A percentile compares a stretch with the other conserved stretches of the same genome.
These are phyloP conservation scores for Kodamaea kaohsiungensis DNA, from an alignment of 805 yeast genomes.

Conservation along the genomic window DNA sequence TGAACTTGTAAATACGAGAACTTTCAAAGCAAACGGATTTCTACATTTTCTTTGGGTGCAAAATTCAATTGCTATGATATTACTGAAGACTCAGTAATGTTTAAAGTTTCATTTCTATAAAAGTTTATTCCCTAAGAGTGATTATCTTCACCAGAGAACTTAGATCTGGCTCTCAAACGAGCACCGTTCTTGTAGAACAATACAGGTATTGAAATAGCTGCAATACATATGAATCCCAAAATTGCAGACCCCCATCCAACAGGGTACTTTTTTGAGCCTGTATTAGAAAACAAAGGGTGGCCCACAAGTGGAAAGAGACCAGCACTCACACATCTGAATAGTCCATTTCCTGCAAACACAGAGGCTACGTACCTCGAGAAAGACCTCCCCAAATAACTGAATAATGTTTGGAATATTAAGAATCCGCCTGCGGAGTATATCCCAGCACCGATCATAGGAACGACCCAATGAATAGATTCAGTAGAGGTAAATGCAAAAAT, in stretches of 20 bases:
- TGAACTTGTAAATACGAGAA: too few species aligned
- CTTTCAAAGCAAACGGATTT: too few species aligned
- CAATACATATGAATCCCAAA: slow-evolving; percentile 48
- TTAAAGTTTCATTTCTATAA: too few species aligned
- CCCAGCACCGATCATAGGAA: slow-evolving; percentile 22
- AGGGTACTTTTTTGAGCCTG: slow-evolving; percentile 50
- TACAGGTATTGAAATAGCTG: slow-evolving; percentile 49
- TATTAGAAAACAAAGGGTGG: slow-evolving; percentile 53
- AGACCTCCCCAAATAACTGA: slow-evolving; percentile 50
- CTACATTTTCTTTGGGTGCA: too few species aligned
- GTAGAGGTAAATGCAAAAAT: slow-evolving; percentile 24
- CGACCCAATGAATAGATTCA: slow-evolving; percentile 20
- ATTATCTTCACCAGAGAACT: slow-evolving; percentile 25
- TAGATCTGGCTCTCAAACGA: slow-evolving; percentile 44
- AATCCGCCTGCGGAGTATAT: slow-evolving; percentile 22
- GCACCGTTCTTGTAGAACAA: slow-evolving; percentile 46
- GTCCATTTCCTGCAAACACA: slow-evolving; percentile 57
- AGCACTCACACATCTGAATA: slow-evolving; percentile 52
- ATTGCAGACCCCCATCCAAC: slow-evolving; percentile 58
- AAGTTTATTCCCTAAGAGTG: too few species aligned
- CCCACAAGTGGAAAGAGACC: slow-evolving; percentile 69
- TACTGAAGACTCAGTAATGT: too few species aligned
- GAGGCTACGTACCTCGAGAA: slow-evolving; percentile 56
- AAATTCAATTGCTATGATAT: too few species aligned
- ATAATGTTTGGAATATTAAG: slow-evolving; percentile 50